Base-by-base conservation (phyloP, 2,329 filamentous ascomycete species). In the Fulvia fulva region DNA sequence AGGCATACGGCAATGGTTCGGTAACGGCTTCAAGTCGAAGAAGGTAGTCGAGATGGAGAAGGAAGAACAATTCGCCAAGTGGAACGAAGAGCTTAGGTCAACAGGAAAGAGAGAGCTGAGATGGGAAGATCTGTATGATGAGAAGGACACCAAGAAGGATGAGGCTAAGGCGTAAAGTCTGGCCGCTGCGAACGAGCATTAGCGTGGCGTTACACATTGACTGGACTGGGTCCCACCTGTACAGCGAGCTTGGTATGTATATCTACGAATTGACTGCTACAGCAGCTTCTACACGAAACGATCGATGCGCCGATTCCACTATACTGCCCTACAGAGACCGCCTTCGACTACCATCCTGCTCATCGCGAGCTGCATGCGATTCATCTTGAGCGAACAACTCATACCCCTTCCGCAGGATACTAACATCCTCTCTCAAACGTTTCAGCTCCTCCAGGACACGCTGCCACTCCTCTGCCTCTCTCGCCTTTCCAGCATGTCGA, bases 1-100 rank as follows among this genome's bases (percentile, higher is more conserved):
- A 73, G 70, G 68, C 60, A 72, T 74, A 46, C 67, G 69, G 53
- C 63, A 63, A 55, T 74, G 71, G 71, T 67, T 74, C 51, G 60
- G 61, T n/a, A 73, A 68, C 49, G 70, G 68, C 55, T 74, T 72
- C 64, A 67, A 68, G 53, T 67, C 66, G 26, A 64, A 68, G 54
- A 47, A 65, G 23, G 56, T 68, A 41, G 34, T 71, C 41, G 57
- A 67, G 46, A 50, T 32, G 22, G 57, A 65, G 45, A 59, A 65
- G 56, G 55, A 63, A 22, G 34, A 65, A 58, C 43, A 57, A 30
- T 66, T 67, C 26, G 65, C 67, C 44, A 52, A 63, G 46, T 55
- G 59, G 45, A 70, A 69, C 50, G 65, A 67, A 52, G 57, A 68
- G 60, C 59, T 62, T 34, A 58, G 55, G 43, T 47, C 63, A 8